Conservation (phyloP, 1,284 basidiomycete genomes). For the Sanghuangporus baumii region DNA sequence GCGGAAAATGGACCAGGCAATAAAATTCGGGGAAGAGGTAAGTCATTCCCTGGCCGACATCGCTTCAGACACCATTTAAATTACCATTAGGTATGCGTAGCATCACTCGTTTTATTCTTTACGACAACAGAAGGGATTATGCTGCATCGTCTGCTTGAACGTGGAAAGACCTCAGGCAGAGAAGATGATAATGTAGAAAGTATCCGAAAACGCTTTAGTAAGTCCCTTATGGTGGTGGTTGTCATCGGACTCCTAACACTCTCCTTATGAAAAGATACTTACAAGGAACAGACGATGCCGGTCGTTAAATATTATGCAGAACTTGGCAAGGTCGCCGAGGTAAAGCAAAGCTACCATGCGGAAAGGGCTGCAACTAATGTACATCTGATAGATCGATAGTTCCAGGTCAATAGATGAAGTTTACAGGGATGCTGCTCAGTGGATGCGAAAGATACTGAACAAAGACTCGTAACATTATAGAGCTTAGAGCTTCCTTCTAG, state of each 20-base stretch:
- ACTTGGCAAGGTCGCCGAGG: constrained; percentile 74
- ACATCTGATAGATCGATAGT: constrained; percentile 65
- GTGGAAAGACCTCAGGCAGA: constrained; percentile 91
- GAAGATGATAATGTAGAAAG: constrained; percentile 96
- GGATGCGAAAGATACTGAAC: constrained; percentile 40
- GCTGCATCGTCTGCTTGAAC: constrained; percentile 79
- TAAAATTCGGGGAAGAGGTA: constrained; percentile 88
- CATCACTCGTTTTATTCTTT: constrained; percentile 83
- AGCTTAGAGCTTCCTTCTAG: not conserved
- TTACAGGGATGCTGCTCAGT: constrained; percentile 52
- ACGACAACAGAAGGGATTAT: constrained; percentile 89
- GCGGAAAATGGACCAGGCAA: constrained; percentile 96
- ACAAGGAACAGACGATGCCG: constrained; percentile 91
- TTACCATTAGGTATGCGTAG: constrained; percentile 63
- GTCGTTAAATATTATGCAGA: constrained; percentile 85
- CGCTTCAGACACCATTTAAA: not conserved
- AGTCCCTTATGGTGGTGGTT: constrained; percentile 27
- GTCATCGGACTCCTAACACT: not conserved
- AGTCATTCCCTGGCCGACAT: constrained; percentile 23
- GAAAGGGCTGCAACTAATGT: not conserved
- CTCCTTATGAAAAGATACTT: constrained; percentile 57
- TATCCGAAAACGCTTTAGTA: constrained; percentile 95
- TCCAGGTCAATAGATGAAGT: constrained; percentile 72
- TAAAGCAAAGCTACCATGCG: constrained; percentile 31
- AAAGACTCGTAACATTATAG: not conserved